Base-by-base conservation (phyloP, 495 filamentous ascomycete genomes). In the Hypoxylon lienhwacheense region DNA sequence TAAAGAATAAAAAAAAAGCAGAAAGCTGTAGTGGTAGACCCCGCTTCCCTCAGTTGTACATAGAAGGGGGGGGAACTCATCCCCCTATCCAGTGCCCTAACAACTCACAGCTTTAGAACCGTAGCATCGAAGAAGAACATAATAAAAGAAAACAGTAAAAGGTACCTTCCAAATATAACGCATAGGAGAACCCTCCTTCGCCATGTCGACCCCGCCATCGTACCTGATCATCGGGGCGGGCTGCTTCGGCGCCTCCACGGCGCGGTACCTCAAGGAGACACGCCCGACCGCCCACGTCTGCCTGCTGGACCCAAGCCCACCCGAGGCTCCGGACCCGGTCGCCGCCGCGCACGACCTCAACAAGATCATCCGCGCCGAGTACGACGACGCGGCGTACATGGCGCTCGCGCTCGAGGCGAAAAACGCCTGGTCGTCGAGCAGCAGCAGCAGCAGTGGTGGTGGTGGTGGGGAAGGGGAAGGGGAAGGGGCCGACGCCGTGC, bases 321-420 rank as follows among this genome's bases (percentile, higher is more conserved):
- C 76, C 35, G n/a, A n/a, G n/a, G n/a, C n/a, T n/a, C 76, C 76
- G 19, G 63, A 70, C 4, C 59, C 65, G 1, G 70, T 54, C 26
- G 77, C 74, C 0, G 78, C 80, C 2, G 76, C 69, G 33, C 70
- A 75, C 59, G 77, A 83, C 53, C 49, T 77, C 15, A 83, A 78
- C 58, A 83, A 83, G 66, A 81, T 83, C 46, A 68, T 81, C 26
- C 73, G 80, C 14, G 74, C 75, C 7, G 77, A 81, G 48, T 81
- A 83, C 47, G 77, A 79, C 31, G 78, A 80, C 62, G 66, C 65
- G n/a, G 74, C 77, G 52, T 83, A 82, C 66, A 73, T 72, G 52
- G 50, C 61, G 24, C 60, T 80, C 5, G 78, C 73, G 7, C 56
- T 77, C 5, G 73, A 79, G 45, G 70, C 78, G 65, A 29, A 78